Percentiles rank a stretch among this genome's conserved stretches.
Conservation (phyloP, 2,329 filamentous ascomycete species). For the Sarocladium kiliense region DNA sequence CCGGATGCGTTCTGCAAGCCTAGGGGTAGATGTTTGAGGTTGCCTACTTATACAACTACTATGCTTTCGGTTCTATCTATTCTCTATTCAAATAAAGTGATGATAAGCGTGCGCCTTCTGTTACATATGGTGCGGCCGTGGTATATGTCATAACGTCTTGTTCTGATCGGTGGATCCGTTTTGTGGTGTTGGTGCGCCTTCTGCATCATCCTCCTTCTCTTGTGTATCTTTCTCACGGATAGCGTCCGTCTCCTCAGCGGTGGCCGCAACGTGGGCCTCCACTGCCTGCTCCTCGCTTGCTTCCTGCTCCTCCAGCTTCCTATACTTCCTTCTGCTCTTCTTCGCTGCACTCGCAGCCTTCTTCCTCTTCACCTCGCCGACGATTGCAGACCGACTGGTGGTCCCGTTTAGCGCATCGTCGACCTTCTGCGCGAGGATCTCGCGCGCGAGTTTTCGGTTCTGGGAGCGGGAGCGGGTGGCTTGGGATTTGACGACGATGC, state of each 20-base stretch:
- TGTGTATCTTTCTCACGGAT: neutral
- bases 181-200: neutral
- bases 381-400: conserved; percentile 59
- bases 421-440: conserved; percentile 67
- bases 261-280: neutral
- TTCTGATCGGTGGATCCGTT: neutral
- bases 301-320: conserved; percentile 47
- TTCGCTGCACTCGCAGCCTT: conserved; percentile 73
- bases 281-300: neutral
- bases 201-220: neutral
- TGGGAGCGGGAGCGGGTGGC: conserved; percentile 80
- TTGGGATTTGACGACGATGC: conserved; percentile 90
- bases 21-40: conserved; percentile 49
- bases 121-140: neutral
- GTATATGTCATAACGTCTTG: neutral
- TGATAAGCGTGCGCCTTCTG: neutral
- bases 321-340: conserved; percentile 79
- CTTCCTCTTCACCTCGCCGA: conserved; percentile 57
- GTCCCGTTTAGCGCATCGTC: conserved; percentile 71
- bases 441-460: conserved; percentile 80
- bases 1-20: conserved; percentile 43
- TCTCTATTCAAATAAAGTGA: conserved; percentile 4
- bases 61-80: conserved; percentile 31
- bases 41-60: conserved; percentile 49
- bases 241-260: neutral